A percentile compares a stretch with the other conserved stretches of the same genome.
phyloP scores from a whole-genome alignment of 768 basidiomycete species.

The Mrakia blollopis region DNA sequence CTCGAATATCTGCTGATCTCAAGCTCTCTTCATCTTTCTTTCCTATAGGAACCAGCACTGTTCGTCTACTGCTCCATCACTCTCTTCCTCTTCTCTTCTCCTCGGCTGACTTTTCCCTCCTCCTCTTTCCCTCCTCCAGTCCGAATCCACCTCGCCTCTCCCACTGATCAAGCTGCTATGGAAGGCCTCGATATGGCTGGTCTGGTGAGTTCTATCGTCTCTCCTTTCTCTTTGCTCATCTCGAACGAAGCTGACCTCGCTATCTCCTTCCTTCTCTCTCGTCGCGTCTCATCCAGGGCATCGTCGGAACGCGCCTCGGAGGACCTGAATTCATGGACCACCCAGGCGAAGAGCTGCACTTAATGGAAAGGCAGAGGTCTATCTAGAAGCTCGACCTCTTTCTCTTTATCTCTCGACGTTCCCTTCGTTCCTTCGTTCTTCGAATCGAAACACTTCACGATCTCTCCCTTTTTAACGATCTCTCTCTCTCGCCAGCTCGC shows the following conservation, averaged over 20 bases:
- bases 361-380: background rate
- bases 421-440: too few species aligned
- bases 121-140: slow-evolving; percentile 36
- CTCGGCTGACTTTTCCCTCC: background rate
- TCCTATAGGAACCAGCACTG: slow-evolving; percentile 54
- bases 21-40: background rate
- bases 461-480: background rate
- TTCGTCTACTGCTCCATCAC: too few species aligned
- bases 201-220: background rate
- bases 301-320: background rate
- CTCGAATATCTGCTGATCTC: too few species aligned
- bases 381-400: background rate
- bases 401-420: background rate
- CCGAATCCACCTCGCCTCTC: slow-evolving; percentile 53
- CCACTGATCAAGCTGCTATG: slow-evolving; percentile 19
- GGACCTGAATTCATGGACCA: background rate
- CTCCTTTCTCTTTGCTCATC: background rate
- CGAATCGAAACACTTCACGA: too few species aligned
- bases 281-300: background rate
- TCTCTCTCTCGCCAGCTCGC: background rate
- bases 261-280: too few species aligned
- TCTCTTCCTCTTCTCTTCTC: background rate
- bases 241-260: background rate
- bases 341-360: background rate
- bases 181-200: slow-evolving; percentile 20